phyloP scores from a whole-genome alignment of 768 basidiomycete species.

The Paxillus involutus region DNA sequence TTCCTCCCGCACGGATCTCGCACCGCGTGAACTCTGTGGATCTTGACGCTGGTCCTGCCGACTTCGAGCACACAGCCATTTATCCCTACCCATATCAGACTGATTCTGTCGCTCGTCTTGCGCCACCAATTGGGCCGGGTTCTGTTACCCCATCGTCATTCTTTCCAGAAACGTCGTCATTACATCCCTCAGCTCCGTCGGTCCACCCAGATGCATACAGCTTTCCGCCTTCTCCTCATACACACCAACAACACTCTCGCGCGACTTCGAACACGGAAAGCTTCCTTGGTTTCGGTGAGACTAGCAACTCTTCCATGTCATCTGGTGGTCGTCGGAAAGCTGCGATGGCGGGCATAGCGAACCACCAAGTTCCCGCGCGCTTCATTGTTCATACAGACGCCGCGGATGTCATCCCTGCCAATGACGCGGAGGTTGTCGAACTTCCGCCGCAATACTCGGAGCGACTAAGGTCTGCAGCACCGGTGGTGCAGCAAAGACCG shows the following conservation, averaged over 20 bases:
- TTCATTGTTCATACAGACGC: conserved; percentile 71
- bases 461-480: conserved; percentile 32
- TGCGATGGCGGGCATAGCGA: conserved; percentile 46
- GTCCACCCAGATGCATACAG: not conserved
- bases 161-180: conserved; percentile 4
- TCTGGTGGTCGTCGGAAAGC: conserved; percentile 54
- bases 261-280: conserved; percentile 20
- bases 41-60: conserved; percentile 26
- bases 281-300: conserved; percentile 18
- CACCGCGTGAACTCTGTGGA: conserved; percentile 40
- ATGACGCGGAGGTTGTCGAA: conserved; percentile 59
- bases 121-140: conserved; percentile 8
- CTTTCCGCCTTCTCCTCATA: not conserved
- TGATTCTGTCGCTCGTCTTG: conserved; percentile 16
- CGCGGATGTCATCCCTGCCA: conserved; percentile 50
- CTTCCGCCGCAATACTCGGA: conserved; percentile 76
- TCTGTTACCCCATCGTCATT: not conserved
- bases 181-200: conserved; percentile 4
- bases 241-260: conserved; percentile 14
- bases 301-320: conserved; percentile 21
- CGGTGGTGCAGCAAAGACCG: conserved; percentile 9
- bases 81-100: conserved; percentile 32
- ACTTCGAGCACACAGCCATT: conserved; percentile 34
- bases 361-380: conserved; percentile 45
- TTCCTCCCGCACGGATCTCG: conserved; percentile 25